Percentiles rank a stretch among this genome's conserved stretches.
phyloP scores from a whole-genome alignment of 805 yeast genomes.

The Huiozyma naganishii region DNA sequence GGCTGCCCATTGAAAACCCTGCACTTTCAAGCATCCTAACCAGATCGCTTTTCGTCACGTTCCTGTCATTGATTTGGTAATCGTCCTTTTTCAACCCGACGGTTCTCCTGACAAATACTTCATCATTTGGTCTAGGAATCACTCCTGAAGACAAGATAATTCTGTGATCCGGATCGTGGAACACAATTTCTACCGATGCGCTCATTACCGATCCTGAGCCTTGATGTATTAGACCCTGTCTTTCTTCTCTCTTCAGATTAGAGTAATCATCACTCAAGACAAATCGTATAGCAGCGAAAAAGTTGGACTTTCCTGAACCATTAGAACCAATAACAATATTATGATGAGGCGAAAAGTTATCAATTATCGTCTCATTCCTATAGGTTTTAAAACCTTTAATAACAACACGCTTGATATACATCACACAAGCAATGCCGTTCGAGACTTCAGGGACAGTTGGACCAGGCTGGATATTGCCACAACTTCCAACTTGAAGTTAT shows the following conservation, averaged over 20 bases:
- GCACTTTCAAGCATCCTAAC: conserved; percentile 80
- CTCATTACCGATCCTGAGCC: conserved; percentile 77
- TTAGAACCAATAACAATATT: conserved; percentile 87
- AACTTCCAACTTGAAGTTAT: no score
- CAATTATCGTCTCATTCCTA: conserved; percentile 69
- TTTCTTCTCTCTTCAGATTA: conserved; percentile 71
- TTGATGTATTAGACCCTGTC: conserved; percentile 80
- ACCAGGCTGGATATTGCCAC: no score
- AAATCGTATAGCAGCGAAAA: conserved; percentile 89
- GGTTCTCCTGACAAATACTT: conserved; percentile 71
- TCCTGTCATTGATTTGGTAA: conserved; percentile 69
- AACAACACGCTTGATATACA: conserved; percentile 43
- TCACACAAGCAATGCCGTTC: conserved; percentile 4
- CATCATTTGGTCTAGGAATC: conserved; percentile 34
- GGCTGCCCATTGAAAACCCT: conserved; percentile 82
- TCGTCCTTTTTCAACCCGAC: conserved; percentile 91
- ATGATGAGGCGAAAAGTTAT: conserved; percentile 64
- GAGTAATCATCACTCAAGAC: conserved; percentile 85
- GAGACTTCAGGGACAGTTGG: no score
- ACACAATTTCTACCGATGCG: conserved; percentile 82
- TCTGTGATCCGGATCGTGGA: conserved; percentile 70
- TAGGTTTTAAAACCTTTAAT: conserved; percentile 94
- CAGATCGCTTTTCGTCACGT: conserved; percentile 71
- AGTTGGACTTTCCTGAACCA: conserved; percentile 95
- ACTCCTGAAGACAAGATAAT: conserved; percentile 42